Evolutionary conservation across 1,284 basidiomycete genomes (phyloP).

Genomic region (Salmacisia buchloeana): DNA sequence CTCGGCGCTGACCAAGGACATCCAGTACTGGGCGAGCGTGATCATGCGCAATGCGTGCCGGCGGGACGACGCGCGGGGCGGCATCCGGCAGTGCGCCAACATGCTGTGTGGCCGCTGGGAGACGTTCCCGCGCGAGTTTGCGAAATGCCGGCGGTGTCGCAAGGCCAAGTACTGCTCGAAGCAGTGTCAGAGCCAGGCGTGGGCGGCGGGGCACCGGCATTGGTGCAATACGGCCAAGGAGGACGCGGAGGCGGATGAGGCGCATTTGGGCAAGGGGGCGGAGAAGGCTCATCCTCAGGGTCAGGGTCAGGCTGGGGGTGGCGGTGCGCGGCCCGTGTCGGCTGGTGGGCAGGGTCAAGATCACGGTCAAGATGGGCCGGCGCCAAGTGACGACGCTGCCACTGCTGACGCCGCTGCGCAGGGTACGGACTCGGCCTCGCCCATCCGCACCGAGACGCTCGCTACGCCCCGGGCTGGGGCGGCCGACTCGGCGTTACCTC

Average conservation of each 20-base stretch:
- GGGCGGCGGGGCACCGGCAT: slow-evolving; percentile 90
- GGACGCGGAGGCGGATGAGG: neutral
- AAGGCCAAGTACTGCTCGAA: slow-evolving; percentile 99
- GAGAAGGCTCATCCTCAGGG: too few species aligned
- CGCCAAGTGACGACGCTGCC: too few species aligned
- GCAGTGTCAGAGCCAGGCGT: slow-evolving; percentile 92
- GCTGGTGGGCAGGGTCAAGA: too few species aligned
- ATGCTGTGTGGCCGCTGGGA: slow-evolving; percentile 89
- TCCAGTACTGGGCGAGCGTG: slow-evolving; percentile 98
- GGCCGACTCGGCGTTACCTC: too few species aligned
- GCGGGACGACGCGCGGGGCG: slow-evolving; percentile 77
- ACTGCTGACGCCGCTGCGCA: too few species aligned
- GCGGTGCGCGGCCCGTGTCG: too few species aligned
- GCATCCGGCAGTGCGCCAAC: slow-evolving; percentile 94
- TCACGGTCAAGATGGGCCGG: too few species aligned
- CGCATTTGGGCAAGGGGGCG: neutral
- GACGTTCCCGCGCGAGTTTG: slow-evolving; percentile 84
- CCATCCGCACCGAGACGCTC: too few species aligned
- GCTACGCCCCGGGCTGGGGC: too few species aligned
- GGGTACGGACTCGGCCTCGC: too few species aligned
- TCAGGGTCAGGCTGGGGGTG: too few species aligned
- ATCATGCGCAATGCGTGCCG: slow-evolving; percentile 99
- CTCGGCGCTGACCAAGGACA: slow-evolving; percentile 74
- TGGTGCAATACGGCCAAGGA: slow-evolving; percentile 44
- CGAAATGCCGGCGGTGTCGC: slow-evolving; percentile 88